phyloP scores from a whole-genome alignment of 2,329 filamentous ascomycete species.

The Fusarium pseudograminearum region DNA sequence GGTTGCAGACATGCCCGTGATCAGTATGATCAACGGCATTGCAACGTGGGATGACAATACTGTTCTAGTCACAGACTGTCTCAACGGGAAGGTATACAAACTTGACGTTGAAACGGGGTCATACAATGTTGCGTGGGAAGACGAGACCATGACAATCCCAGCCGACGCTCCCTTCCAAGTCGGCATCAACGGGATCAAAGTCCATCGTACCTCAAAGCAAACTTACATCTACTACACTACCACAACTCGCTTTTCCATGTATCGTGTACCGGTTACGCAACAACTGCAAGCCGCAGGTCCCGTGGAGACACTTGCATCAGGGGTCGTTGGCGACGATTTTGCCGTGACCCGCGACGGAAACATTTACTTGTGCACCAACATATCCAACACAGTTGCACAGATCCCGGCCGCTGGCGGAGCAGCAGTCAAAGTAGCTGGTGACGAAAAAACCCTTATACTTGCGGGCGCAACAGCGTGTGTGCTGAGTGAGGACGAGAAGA shows the following conservation, averaged over 20 bases:
- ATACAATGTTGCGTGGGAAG: constrained; percentile 28
- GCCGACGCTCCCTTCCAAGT: constrained; percentile 21
- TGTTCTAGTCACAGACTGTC: constrained; percentile 34
- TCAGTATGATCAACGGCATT: constrained; percentile 38
- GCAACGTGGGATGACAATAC: constrained; percentile 38
- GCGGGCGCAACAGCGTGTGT: constrained; percentile 36
- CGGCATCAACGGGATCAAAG: constrained; percentile 41
- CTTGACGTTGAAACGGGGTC: constrained; percentile 23
- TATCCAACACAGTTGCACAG: constrained; percentile 34
- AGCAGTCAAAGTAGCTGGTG: constrained; percentile 15
- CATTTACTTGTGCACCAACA: constrained; percentile 38
- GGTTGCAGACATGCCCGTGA: constrained; percentile 10
- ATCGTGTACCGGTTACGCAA: constrained; percentile 28
- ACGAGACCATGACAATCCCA: constrained; percentile 33
- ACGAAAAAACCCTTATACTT: constrained; percentile 12
- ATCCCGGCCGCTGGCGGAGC: constrained; percentile 13
- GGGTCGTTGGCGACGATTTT: constrained; percentile 36
- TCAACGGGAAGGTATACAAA: constrained; percentile 38
- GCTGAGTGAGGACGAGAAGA: constrained; percentile 14
- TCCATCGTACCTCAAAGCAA: constrained; percentile 27
- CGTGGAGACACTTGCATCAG: constrained; percentile 28
- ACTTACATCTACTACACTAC: constrained; percentile 36
- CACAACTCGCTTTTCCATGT: constrained; percentile 33
- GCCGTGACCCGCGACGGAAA: constrained; percentile 34
- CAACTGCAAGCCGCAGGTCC: constrained; percentile 17